Base-by-base conservation (phyloP, 78 protist genomes). In the Dictyostelium brefeldianum region DNA sequence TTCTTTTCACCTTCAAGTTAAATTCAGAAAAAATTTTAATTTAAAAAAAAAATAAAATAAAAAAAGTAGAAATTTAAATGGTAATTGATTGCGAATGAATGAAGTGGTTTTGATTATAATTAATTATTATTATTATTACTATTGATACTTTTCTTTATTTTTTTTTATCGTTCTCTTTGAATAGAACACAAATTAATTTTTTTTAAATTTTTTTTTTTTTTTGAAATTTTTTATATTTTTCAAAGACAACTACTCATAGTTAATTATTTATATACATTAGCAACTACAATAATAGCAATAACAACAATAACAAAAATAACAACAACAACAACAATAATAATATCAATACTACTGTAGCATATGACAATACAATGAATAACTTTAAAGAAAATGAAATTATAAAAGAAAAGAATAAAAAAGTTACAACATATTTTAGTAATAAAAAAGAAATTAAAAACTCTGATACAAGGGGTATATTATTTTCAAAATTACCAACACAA, bases 401-500 rank as follows among this genome's bases (percentile, higher is more conserved):
- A 11, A 25, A 29, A 62, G 70, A 62, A 25, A 62, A 62, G 14
- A 62, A 18, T 62, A 62, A 62, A 62, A 62, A 36, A 62, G 70
- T 31, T 11, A 25, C 27, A 20, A 62, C 10, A 4, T 31, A 62
- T 62, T 62, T 62, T 62, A 62, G 70, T 22, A 62, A 62, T 62
- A 62, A 62, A 25, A 62, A 62, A 62, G 78, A 70, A 12, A 70
- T 70, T 7, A 70, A 70, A 70, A 70, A 41, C 17, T 27, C 54
- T 22, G 91, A 83, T 7, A 56, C 83, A 27, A 73, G 77, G 29
- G 69, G 43, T 46, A 85, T 85, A 15, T 27, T 85, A 14, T 74
- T 75, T 22, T 75, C 83, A 75, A 54, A 81, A 59, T n/a, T 85
- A 48, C 92, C 92, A 22, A 29, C 82, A 15, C 62, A 79, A 57